Base-by-base conservation (phyloP, 441 rosid species). In the Pelargonium cotyledonis region DNA sequence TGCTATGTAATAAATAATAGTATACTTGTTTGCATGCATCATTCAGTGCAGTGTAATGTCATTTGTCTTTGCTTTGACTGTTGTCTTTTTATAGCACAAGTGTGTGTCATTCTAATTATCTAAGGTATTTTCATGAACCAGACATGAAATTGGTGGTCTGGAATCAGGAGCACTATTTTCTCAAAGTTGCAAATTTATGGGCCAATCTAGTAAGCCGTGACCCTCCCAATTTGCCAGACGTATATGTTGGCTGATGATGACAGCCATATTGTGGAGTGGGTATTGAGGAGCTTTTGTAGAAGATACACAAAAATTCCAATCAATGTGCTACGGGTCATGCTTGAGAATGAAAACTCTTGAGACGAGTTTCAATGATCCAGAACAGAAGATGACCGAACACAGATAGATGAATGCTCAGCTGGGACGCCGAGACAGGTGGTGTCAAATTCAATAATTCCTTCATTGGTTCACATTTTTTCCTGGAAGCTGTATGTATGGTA, bases 121-220 rank as follows among this genome's bases (percentile, higher is more conserved):
- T 47, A 44, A 57, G 44, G 47, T 68, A 40, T 74, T 73, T 73
- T 63, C 68, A 16, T 75, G 76, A 26, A 69, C 18, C 85, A 90
- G 96, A 85, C 72, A 75, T 86, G 91, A 72, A 84, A 73, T 80
- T 76, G 75, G 82, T 85, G 51, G 73, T 66, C 44, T 90, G 93
- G 96, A 76, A 84, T 14, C 83, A 80, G 60, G 74, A 74, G 40
- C 79, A 73, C 61, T 88, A 77, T 78, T 84, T 88, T 68, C 74
- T 85, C 69, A 78, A 79, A 8, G 79, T 88, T 5, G 91, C 84
- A 8, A 90, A 90, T 78, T 72, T 90, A 66, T 88, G 93, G 96
- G 86, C 85, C 44, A 84, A 88, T 80, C 70, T 86, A 26, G 71
- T 85, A 43, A 76, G 80, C 68, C 74, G 3, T 0, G 71, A 80